Conservation (phyloP, 352 stramenopile species). For the Pythium inflatum region DNA sequence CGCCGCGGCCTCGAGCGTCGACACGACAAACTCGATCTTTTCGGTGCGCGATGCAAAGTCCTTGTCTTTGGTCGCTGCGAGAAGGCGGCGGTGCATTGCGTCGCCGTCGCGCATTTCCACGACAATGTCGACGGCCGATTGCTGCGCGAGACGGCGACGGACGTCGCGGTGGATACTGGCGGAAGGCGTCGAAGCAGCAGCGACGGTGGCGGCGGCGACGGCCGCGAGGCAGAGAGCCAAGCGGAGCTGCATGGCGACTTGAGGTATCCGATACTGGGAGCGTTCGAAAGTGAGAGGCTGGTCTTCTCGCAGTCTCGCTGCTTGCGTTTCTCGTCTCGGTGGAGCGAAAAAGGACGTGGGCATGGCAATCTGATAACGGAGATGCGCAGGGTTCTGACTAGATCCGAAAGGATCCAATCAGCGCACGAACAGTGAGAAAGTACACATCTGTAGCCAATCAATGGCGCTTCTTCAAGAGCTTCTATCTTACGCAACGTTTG, state of each 20-base stretch:
- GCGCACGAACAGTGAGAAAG: not conserved
- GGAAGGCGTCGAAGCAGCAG: not conserved
- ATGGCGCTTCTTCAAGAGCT: too few species aligned
- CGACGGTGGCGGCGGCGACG: not conserved
- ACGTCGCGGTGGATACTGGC: constrained; percentile 14
- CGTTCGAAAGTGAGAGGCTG: not conserved
- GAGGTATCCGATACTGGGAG: not conserved
- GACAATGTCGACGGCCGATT: constrained; percentile 21
- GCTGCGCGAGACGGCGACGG: constrained; percentile 12
- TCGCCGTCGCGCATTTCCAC: constrained; percentile 16
- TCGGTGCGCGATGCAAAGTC: constrained; percentile 13
- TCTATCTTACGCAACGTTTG: too few species aligned
- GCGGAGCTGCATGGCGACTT: constrained; percentile 6
- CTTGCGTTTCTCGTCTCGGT: not conserved
- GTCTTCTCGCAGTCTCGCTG: not conserved
- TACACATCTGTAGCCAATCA: not conserved
- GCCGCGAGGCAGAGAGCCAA: not conserved
- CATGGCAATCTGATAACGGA: not conserved
- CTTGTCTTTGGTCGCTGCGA: not conserved
- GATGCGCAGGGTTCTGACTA: not conserved
- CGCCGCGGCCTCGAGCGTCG: constrained; percentile 22
- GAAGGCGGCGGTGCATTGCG: constrained; percentile 11
- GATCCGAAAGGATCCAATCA: not conserved
- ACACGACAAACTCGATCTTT: constrained; percentile 32
- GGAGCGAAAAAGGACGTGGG: not conserved